Evolutionary conservation across 2,329 filamentous ascomycete genomes (phyloP).

Genomic region (Aureobasidium sp.): DNA sequence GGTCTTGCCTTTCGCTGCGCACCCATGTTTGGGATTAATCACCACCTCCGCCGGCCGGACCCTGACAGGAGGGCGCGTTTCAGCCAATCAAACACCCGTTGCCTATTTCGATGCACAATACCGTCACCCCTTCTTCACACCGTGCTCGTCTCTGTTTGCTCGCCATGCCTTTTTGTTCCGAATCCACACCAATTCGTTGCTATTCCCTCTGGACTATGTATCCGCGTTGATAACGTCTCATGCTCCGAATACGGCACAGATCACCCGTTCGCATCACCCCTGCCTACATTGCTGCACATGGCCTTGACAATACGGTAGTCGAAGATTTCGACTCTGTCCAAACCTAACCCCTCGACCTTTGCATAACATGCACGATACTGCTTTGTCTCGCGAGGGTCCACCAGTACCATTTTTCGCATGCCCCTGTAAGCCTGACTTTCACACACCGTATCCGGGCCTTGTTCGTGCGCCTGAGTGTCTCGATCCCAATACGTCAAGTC

Average conservation of each 20-base stretch:
- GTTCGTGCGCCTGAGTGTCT: slow-evolving; percentile 22
- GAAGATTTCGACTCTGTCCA: slow-evolving; percentile 8
- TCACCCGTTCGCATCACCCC: not conserved
- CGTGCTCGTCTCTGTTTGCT: not conserved
- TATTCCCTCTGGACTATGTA: not conserved
- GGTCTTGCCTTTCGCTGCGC: not conserved
- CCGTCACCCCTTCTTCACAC: not conserved
- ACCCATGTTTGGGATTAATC: not conserved
- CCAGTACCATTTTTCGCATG: slow-evolving; percentile 28
- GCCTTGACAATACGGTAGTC: slow-evolving; percentile 1
- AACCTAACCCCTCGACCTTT: not conserved
- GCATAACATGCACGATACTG: not conserved
- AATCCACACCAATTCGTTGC: not conserved
- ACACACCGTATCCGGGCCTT: slow-evolving; percentile 21
- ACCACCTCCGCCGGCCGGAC: not conserved
- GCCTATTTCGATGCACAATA: not conserved
- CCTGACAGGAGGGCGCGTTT: not conserved
- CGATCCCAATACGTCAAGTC: slow-evolving; percentile 27
- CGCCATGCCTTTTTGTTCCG: not conserved
- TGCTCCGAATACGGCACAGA: not conserved
- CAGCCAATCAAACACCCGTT: not conserved
- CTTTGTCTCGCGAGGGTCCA: slow-evolving; percentile 24
- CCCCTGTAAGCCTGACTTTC: slow-evolving; percentile 29
- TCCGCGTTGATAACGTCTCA: not conserved
- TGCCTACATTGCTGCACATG: not conserved